Base-by-base conservation (phyloP, 2,329 filamentous ascomycete species). In the Monosporascus sp. region DNA sequence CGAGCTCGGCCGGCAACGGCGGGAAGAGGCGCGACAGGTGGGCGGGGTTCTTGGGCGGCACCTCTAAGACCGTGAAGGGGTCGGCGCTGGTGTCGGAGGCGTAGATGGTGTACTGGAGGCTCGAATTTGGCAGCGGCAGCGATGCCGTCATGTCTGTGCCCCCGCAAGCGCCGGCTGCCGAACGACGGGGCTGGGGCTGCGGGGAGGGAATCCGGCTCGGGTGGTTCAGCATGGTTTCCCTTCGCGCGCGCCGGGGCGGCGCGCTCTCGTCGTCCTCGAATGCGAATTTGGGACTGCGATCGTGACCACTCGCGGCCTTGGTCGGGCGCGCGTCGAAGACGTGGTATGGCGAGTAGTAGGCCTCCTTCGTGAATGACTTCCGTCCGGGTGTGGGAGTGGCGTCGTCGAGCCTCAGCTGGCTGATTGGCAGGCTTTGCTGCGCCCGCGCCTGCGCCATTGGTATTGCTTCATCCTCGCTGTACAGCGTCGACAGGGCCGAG, bases 401-500 rank as follows among this genome's bases (percentile, higher is more conserved):
- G n/a, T 54, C 54, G 18, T 56, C 54, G 17, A 51, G 37, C 15
- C 48, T 49, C 24, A 42, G 41, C 9, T 55, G 56, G 47, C 42
- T 54, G 17, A 20, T 51, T 2, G 54, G 57, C 8, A 54, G 60
- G 25, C 53, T 61, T 15, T 49, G 57, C 22, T 45, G 48, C 34
- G 6, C 31, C 41, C 66, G 66, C 6, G 74, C 71, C 8, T 75
- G 72, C 1, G 70, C 31, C 4, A 34, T 34, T 34, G 31, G 11
- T 34, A 34, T 34, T 34, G 31, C 67, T 50, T 81, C 78, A 31
- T 79, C 77, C 47, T 76, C 77, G 53, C 79, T 82, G 56, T 82
- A 81, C 5, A 83, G 63, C 0, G 80, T 83, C 4, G 80, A 83
- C 5, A 83, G 67, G 2, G 78, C 75, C 39, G 78, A 82, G 0